Conservation (phyloP, 768 basidiomycete genomes). For the Cystobasidium onofrii region DNA sequence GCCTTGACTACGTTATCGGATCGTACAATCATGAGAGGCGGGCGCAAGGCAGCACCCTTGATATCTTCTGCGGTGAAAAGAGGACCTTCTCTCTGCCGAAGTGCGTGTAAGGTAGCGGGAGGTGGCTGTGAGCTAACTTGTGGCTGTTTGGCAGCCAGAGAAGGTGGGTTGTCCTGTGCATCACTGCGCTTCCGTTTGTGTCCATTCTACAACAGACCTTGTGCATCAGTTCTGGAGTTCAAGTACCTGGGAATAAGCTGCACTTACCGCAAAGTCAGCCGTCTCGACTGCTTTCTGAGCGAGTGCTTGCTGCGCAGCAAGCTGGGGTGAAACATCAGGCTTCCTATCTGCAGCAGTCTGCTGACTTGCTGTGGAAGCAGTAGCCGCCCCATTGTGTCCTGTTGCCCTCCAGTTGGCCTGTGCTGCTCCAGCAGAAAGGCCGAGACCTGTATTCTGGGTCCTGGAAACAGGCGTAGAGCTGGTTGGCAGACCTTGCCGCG, state of each 20-base stretch:
- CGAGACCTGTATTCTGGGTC: background rate
- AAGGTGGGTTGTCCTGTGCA: background rate
- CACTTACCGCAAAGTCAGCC: background rate
- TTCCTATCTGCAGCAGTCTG: background rate
- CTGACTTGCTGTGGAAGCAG: background rate
- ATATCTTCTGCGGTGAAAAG: constrained; percentile 30
- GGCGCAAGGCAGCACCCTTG: constrained; percentile 16
- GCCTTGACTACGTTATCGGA: constrained; percentile 17
- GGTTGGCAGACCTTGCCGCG: background rate
- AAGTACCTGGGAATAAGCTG: background rate
- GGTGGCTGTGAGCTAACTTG: background rate
- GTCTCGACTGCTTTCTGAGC: background rate
- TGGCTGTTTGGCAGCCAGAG: background rate
- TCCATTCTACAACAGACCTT: background rate
- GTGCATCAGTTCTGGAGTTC: background rate
- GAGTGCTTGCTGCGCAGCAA: background rate
- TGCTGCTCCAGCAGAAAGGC: background rate
- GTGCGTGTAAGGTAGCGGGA: background rate
- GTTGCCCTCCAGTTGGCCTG: background rate
- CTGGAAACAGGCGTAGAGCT: background rate
- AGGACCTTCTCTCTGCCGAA: constrained; percentile 5
- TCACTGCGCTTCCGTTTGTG: background rate
- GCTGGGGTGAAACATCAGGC: background rate
- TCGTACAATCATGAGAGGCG: constrained; percentile 26
- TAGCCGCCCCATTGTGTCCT: background rate